These are phyloP conservation scores for Nigrospora osmanthi DNA, from an alignment of 2,329 filamentous ascomycete genomes.

Conservation along the genomic window DNA sequence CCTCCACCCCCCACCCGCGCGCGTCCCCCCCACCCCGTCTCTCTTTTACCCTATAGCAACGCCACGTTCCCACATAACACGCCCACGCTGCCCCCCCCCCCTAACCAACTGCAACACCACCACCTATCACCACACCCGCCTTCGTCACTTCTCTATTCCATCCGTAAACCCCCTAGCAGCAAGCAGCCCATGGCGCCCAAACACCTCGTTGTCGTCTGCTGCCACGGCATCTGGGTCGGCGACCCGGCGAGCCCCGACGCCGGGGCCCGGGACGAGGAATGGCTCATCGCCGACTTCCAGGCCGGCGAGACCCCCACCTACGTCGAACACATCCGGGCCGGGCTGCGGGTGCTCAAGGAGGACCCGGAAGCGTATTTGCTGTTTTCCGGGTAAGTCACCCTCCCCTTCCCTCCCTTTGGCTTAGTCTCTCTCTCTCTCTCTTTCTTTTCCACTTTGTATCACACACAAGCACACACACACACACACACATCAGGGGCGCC, in stretches of 20 bases:
- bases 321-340: conserved; percentile 63
- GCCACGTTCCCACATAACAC: too few species aligned
- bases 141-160: too few species aligned
- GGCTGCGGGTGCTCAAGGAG: conserved; percentile 42
- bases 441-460: too few species aligned
- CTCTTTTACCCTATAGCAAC: too few species aligned
- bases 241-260: conserved; percentile 30
- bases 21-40: too few species aligned
- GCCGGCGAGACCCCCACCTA: conserved; percentile 72
- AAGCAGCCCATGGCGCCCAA: conserved; percentile 18
- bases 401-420: background rate
- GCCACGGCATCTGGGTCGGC: conserved; percentile 71
- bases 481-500: too few species aligned
- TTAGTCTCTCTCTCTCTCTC: background rate
- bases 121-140: background rate
- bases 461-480: too few species aligned
- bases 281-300: conserved; percentile 74
- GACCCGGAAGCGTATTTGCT: conserved; percentile 46
- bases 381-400: conserved; percentile 58
- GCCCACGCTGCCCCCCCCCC: too few species aligned
- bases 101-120: too few species aligned
- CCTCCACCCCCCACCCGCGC: too few species aligned
- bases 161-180: background rate
- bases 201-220: conserved; percentile 72
- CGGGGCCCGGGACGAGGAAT: conserved; percentile 51